phyloP scores from a whole-genome alignment of 2,329 filamentous ascomycete genomes.

The Penicillium oxalicum region DNA sequence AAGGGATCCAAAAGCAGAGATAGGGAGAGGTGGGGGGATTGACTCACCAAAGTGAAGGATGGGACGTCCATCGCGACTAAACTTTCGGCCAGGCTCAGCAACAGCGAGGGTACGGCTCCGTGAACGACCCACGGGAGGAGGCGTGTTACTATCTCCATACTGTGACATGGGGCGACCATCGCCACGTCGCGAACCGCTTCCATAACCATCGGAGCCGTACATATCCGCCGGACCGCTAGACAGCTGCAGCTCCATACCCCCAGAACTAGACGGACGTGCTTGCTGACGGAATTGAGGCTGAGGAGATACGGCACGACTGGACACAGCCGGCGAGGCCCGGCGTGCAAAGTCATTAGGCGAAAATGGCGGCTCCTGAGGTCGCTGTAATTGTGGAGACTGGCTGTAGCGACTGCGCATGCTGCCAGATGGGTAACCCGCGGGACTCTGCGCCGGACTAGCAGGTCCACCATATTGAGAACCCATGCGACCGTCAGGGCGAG shows the following conservation, averaged over 20 bases:
- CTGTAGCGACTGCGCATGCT: slow-evolving; percentile 37
- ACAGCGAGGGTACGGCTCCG: slow-evolving; percentile 84
- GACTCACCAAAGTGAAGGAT: slow-evolving; percentile 89
- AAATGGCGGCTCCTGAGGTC: slow-evolving; percentile 35
- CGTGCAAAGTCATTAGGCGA: slow-evolving; percentile 41
- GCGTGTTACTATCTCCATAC: slow-evolving; percentile 44
- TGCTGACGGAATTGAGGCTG: slow-evolving; percentile 48
- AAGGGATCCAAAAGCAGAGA: background rate
- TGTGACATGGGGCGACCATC: slow-evolving; percentile 46
- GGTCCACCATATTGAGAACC: slow-evolving; percentile 36
- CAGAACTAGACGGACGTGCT: slow-evolving; percentile 45
- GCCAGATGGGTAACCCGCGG: slow-evolving; percentile 42
- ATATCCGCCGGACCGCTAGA: slow-evolving; percentile 50
- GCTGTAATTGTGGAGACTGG: slow-evolving; percentile 33
- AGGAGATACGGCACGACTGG: slow-evolving; percentile 46
- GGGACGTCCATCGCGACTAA: slow-evolving; percentile 76
- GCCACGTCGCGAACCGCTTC: slow-evolving; percentile 39
- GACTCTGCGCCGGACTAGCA: slow-evolving; percentile 34
- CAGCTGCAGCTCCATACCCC: slow-evolving; percentile 63
- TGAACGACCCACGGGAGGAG: slow-evolving; percentile 48
- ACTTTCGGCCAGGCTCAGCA: slow-evolving; percentile 60
- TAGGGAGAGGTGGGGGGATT: too few relatives aligned
- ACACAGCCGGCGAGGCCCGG: slow-evolving; percentile 33
- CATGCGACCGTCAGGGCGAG: slow-evolving; percentile 31
- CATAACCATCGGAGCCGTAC: slow-evolving; percentile 43